Evolutionary conservation across 768 basidiomycete species (phyloP), one percentile per base, ranked within the genome.

Genomic region (Lentinula guzmanii): DNA sequence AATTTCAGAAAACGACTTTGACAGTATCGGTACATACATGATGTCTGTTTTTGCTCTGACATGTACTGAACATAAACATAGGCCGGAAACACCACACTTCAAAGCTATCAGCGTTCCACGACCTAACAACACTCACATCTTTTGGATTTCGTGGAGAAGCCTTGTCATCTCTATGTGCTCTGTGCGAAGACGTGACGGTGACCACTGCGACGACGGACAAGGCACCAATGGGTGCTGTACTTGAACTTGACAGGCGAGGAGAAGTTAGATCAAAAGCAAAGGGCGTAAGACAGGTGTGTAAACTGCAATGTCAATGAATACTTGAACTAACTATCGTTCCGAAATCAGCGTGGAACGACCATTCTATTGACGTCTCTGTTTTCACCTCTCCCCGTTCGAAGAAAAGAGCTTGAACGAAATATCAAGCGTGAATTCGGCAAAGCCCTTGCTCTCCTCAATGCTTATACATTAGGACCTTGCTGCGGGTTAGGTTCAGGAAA

Each of bases 81-180:
- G 95, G 86, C 1, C 75, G 95, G 62, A 98, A 97, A 70, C 91
- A 97, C 67, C 86, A 94, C 69, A 99, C 96, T 0, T 98, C 96
- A 5, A 99, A 99, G 72, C 77, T 99, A 0, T 72, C 84, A 3
- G 82, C 86, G 0, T 93, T 89, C 68, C 74, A 82, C 3, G 91
- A 94, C 69, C 82, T 98, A 3, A 76, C 83, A 2, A 75, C 80
- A 0, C 84, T 98, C 9, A 74, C 75, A 5, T 93, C 94, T 0
- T 97, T 98, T 71, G 96, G 96, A 0, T 99, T 98, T 70, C 84
- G 97, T 41, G 97, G 97, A 15, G 97, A 99, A 74, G 97, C 97
- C 0, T 78, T 99, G 0, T 93, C 94, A 6, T 95, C 96, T 2
- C 79, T 99, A 0, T 99, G 95, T 69, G 92, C 92, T 1, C 74